Evolutionary conservation across 768 basidiomycete species (phyloP).

Genomic region (Phylloporus scabripes): DNA sequence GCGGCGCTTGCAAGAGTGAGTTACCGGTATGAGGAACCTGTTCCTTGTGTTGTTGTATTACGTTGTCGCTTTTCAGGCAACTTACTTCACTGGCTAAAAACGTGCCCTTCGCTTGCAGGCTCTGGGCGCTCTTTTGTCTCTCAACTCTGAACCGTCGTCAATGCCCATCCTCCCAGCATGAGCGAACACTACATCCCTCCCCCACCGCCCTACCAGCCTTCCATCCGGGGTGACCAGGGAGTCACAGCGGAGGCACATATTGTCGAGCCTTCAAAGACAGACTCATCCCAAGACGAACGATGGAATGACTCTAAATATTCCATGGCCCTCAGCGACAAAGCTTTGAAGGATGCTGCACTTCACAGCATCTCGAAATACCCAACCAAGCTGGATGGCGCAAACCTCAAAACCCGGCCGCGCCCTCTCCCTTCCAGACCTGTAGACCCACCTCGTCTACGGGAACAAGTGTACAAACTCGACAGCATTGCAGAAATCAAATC

Average conservation of each 20-base stretch:
- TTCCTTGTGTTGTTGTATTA: constrained; percentile 2
- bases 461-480: not conserved
- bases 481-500: constrained; percentile 6
- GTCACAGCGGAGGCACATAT: constrained; percentile 26
- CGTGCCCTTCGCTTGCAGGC: constrained; percentile 5
- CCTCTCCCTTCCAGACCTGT: constrained; percentile 26
- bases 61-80: not conserved
- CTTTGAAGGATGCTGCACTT: not conserved
- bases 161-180: constrained; percentile 14
- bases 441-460: not conserved
- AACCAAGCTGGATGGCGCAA: not conserved
- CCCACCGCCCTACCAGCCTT: constrained; percentile 40
- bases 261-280: constrained; percentile 8
- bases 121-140: constrained; percentile 9
- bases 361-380: constrained; percentile 5
- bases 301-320: constrained; percentile 12
- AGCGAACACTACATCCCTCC: constrained; percentile 25
- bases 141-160: not conserved
- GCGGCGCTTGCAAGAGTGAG: not conserved
- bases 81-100: constrained; percentile 2
- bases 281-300: constrained; percentile 13
- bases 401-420: constrained; percentile 7
- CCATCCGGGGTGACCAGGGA: constrained; percentile 48
- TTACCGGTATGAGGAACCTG: not conserved
- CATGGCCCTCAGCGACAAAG: constrained; percentile 5